phyloP scores from a whole-genome alignment of 2,329 filamentous ascomycete genomes.

The Xylaria arbuscula region DNA sequence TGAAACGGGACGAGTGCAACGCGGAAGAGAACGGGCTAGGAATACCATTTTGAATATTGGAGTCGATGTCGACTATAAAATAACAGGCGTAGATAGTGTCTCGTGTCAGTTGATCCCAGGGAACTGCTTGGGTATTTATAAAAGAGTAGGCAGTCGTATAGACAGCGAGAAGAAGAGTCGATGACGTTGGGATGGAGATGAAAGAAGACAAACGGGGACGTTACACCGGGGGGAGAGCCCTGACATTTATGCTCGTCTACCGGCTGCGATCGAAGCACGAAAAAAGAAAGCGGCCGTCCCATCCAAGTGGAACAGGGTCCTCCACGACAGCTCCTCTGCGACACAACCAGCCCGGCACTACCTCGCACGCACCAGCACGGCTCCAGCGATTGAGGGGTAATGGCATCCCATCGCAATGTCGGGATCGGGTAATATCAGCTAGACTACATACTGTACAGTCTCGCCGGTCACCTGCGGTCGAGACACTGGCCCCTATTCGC shows the following conservation, averaged over 20 bases:
- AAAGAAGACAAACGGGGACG: constrained; percentile 11
- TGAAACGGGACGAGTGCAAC: constrained; percentile 46
- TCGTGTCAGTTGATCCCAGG: constrained; percentile 9
- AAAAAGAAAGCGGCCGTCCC: constrained; percentile 18
- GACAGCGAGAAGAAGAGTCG: constrained; percentile 7
- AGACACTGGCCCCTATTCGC: constrained; percentile 26
- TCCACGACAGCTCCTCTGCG: constrained; percentile 13
- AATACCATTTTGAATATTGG: constrained; percentile 60
- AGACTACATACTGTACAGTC: not conserved
- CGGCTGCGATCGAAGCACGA: constrained; percentile 25
- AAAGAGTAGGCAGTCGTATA: not conserved
- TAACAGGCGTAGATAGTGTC: constrained; percentile 18
- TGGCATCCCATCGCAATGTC: constrained; percentile 31
- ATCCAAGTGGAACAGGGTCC: constrained; percentile 26
- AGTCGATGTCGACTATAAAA: constrained; percentile 26
- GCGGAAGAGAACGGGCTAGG: constrained; percentile 69
- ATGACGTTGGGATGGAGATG: constrained; percentile 5
- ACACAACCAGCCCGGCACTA: constrained; percentile 19
- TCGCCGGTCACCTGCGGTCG: constrained; percentile 31
- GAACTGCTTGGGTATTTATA: constrained; percentile 9
- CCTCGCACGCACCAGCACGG: constrained; percentile 30
- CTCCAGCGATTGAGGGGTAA: constrained; percentile 40
- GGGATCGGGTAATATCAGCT: constrained; percentile 37
- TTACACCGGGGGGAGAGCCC: constrained; percentile 32
- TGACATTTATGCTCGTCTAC: constrained; percentile 42